Percentiles rank a stretch among this genome's conserved stretches.
Evolutionary conservation across 1,139 yeast genomes (phyloP).

Genomic region (Magnusiomyces suaveolens): DNA sequence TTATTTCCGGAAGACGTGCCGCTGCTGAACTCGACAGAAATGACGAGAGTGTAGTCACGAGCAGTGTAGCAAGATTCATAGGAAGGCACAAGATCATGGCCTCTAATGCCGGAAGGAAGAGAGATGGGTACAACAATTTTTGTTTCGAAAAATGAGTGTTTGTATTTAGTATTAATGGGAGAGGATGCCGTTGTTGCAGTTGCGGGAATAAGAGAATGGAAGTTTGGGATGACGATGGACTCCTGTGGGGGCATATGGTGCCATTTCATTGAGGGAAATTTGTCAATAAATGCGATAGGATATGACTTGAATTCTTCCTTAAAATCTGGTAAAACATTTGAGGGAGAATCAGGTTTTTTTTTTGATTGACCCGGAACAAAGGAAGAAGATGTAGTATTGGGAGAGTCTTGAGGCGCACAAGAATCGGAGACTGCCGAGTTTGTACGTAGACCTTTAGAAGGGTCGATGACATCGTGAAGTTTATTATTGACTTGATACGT

Average conservation of each 20-base stretch:
- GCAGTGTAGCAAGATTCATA: slow-evolving; percentile 4
- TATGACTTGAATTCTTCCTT: background rate
- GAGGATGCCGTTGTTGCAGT: background rate
- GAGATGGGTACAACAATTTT: background rate
- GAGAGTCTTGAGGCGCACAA: no score
- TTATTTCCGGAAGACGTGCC: background rate
- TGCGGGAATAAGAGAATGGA: background rate
- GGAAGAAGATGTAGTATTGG: no score
- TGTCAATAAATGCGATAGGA: background rate
- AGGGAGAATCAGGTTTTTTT: no score
- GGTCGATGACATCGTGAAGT: background rate
- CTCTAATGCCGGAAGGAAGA: background rate
- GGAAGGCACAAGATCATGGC: background rate
- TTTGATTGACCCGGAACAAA: no score
- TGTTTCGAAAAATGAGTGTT: background rate
- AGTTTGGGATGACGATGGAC: background rate
- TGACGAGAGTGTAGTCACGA: slow-evolving; percentile 3
- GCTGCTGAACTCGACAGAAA: background rate
- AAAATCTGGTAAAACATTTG: background rate
- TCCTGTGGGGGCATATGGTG: background rate
- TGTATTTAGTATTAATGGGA: background rate
- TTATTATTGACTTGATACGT: background rate
- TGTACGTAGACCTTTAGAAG: background rate
- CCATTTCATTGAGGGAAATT: background rate
- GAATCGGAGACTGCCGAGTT: no score